These are phyloP conservation scores for Phytophthora melonis DNA, from an alignment of 352 stramenopile species.

Conservation along the genomic window DNA sequence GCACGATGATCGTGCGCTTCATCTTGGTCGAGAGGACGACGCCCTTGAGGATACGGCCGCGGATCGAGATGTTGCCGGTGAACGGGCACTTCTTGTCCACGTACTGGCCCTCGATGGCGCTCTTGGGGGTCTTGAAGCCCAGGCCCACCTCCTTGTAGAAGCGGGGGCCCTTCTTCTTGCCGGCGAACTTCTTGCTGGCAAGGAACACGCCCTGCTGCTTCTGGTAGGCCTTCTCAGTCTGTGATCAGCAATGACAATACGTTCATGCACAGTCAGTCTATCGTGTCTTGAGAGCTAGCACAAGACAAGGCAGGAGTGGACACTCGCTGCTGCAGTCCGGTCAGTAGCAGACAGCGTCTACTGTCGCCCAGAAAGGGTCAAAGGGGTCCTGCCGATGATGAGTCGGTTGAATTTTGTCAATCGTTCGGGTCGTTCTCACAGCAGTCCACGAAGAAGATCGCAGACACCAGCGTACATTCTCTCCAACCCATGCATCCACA, in stretches of 20 bases:
- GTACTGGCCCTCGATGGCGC: slow-evolving; percentile 95
- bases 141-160: slow-evolving; percentile 98
- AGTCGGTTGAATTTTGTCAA: slow-evolving; percentile 42
- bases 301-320: neutral
- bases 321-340: slow-evolving; percentile 5
- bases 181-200: slow-evolving; percentile 95
- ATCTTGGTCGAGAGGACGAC: slow-evolving; percentile 99
- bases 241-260: slow-evolving; percentile 20
- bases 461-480: neutral
- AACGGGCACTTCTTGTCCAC: slow-evolving; percentile 99
- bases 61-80: slow-evolving; percentile 99
- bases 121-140: slow-evolving; percentile 99
- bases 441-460: slow-evolving; percentile 18
- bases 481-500: neutral
- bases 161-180: slow-evolving; percentile 95
- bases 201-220: slow-evolving; percentile 99
- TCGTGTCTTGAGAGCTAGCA: too few relatives aligned
- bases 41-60: slow-evolving; percentile 98
- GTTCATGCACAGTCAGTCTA: too few relatives aligned
- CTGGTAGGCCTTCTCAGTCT: slow-evolving; percentile 99
- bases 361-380: slow-evolving; percentile 13
- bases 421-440: slow-evolving; percentile 33
- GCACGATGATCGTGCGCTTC: slow-evolving; percentile 99
- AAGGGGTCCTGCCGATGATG: slow-evolving; percentile 53
- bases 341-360: slow-evolving; percentile 32